phyloP scores from a whole-genome alignment of 768 basidiomycete species.

The Glaciozyma martinii region DNA sequence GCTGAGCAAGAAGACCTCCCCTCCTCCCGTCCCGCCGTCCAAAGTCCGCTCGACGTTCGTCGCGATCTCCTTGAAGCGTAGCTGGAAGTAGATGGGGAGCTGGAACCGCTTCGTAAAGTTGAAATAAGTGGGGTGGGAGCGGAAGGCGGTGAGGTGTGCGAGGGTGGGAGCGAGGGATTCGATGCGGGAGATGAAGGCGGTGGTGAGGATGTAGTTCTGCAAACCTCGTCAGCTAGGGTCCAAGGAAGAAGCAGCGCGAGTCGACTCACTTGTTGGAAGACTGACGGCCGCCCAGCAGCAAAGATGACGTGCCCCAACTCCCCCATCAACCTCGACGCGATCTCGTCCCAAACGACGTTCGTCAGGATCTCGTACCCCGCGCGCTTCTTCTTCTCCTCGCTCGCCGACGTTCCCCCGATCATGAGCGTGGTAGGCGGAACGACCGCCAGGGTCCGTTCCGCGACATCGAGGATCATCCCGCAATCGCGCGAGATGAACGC shows the following conservation, averaged over 20 bases:
- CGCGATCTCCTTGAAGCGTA: conserved; percentile 93
- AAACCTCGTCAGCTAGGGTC: background rate
- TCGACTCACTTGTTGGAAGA: conserved; percentile 67
- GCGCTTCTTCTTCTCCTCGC: conserved; percentile 23
- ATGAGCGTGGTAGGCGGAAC: conserved; percentile 6
- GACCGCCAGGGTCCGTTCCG: conserved; percentile 53
- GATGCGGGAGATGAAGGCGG: conserved; percentile 69
- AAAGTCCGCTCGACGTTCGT: conserved; percentile 63
- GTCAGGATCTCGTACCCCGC: conserved; percentile 70
- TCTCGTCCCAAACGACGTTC: conserved; percentile 79
- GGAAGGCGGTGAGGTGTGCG: conserved; percentile 60
- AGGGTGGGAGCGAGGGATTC: conserved; percentile 73
- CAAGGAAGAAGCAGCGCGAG: background rate
- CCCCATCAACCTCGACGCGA: conserved; percentile 68
- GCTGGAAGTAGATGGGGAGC: conserved; percentile 89
- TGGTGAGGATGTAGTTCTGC: conserved; percentile 76
- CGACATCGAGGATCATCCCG: conserved; percentile 62
- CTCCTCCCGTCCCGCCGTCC: conserved; percentile 15
- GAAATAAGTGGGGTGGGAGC: conserved; percentile 58
- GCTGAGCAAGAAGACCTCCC: conserved; percentile 30
- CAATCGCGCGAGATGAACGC: conserved; percentile 71
- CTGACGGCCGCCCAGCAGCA: conserved; percentile 80
- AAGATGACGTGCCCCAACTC: conserved; percentile 77
- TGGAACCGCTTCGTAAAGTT: conserved; percentile 86
- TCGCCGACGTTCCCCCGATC: conserved; percentile 2